Evolutionary conservation across 2,329 filamentous ascomycete genomes (phyloP).

Genomic region (Thyridium curvatum): DNA sequence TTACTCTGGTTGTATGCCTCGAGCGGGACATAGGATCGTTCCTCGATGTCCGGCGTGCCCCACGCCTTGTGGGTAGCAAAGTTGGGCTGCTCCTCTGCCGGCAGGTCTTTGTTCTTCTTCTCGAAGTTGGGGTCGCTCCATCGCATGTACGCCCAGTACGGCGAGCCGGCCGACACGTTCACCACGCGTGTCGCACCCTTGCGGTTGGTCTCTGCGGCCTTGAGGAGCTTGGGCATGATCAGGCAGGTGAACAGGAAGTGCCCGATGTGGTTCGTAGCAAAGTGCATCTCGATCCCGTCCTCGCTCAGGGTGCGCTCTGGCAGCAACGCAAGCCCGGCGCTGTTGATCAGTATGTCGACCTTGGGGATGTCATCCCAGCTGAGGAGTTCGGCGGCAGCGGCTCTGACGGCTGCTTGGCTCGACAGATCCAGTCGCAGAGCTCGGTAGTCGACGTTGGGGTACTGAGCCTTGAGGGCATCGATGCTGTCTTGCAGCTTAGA

Average conservation of each 20-base stretch:
- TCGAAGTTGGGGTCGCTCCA: constrained; percentile 29
- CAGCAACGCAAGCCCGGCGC: constrained; percentile 29
- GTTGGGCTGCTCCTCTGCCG: constrained; percentile 20
- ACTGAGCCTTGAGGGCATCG: constrained; percentile 1
- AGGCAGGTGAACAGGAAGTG: constrained; percentile 43
- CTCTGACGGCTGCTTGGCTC: constrained; percentile 24
- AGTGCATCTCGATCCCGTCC: constrained; percentile 34
- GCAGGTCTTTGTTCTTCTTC: constrained; percentile 22
- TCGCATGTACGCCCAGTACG: constrained; percentile 13
- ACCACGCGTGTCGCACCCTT: constrained; percentile 29
- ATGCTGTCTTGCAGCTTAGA: too few relatives aligned
- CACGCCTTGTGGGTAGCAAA: constrained; percentile 14
- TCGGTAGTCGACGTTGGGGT: constrained; percentile 20
- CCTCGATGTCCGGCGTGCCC: constrained; percentile 14
- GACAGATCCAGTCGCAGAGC: constrained; percentile 28
- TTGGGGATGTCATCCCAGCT: constrained; percentile 20
- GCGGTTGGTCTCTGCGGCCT: constrained; percentile 19
- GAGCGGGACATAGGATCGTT: constrained; percentile 21
- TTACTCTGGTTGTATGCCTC: constrained; percentile 27
- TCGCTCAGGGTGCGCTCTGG: constrained; percentile 21
- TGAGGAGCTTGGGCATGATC: constrained; percentile 34
- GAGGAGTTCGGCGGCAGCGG: constrained; percentile 23
- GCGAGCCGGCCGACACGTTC: constrained; percentile 28
- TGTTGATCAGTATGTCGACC: constrained; percentile 32
- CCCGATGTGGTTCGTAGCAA: constrained; percentile 43